Evolutionary conservation across 2,329 filamentous ascomycete species (phyloP).

Genomic region (Calcarisporium arbuscula): DNA sequence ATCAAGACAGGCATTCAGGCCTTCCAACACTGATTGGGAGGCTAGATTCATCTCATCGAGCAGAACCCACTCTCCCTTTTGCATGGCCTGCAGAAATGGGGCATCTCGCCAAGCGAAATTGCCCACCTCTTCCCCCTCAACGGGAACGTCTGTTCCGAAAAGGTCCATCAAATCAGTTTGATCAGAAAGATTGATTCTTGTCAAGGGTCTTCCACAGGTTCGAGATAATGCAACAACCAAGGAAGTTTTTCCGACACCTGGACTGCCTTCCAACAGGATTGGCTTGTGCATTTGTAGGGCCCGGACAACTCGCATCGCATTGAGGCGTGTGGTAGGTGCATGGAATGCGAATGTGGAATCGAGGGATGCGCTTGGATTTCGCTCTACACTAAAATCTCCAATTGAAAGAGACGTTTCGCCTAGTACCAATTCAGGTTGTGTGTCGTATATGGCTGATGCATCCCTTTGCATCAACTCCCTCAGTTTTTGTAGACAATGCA

Average conservation of each 20-base stretch:
- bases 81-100: conserved; percentile 93
- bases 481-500: conserved; percentile 66
- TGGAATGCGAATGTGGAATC: conserved; percentile 57
- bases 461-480: conserved; percentile 58
- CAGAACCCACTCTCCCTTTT: conserved; percentile 91
- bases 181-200: conserved; percentile 93
- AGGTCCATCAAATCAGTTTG: conserved; percentile 97
- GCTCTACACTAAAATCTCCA: conserved; percentile 66
- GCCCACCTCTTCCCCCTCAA: conserved; percentile 85
- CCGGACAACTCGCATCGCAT: conserved; percentile 84
- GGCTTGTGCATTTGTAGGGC: conserved; percentile 86
- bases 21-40: conserved; percentile 93
- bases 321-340: conserved; percentile 82
- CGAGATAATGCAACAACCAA: conserved; percentile 79
- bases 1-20: conserved; percentile 91
- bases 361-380: conserved; percentile 32
- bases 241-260: conserved; percentile 97
- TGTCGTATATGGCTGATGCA: conserved; percentile 58
- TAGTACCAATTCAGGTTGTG: conserved; percentile 52
- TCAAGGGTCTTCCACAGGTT: conserved; percentile 74
- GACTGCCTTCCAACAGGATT: conserved; percentile 89
- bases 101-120: conserved; percentile 95
- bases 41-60: conserved; percentile 98
- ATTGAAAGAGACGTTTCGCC: conserved; percentile 51
- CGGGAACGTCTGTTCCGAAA: conserved; percentile 92